These are phyloP conservation scores for Fusarium nygamai DNA, from an alignment of 2,329 filamentous ascomycete genomes.

Conservation along the genomic window DNA sequence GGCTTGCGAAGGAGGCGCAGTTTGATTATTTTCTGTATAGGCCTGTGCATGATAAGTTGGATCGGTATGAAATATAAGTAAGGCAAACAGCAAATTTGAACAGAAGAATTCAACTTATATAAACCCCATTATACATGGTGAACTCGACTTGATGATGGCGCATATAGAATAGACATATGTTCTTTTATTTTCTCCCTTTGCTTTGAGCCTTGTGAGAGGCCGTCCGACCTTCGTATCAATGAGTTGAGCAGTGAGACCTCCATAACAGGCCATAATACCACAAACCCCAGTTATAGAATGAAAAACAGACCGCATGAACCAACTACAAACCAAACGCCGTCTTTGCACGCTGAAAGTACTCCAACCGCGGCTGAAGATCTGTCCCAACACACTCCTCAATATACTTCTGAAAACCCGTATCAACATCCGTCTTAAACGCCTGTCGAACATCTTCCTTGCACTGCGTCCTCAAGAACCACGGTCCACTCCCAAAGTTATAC, in stretches of 20 bases:
- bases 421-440: constrained; percentile 49
- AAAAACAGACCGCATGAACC: not conserved
- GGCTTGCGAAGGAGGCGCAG: constrained; percentile 55
- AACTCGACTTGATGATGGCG: not conserved
- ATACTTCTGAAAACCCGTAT: constrained; percentile 57
- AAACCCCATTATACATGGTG: not conserved
- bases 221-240: rapidly evolving
- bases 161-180: not conserved
- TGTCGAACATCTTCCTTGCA: constrained; percentile 50
- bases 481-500: constrained; percentile 63
- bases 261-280: not conserved
- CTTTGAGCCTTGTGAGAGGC: rapidly evolving
- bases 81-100: not conserved
- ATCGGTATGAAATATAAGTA: constrained; percentile 53
- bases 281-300: not conserved
- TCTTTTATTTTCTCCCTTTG: not conserved
- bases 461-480: constrained; percentile 62
- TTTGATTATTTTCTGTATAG: constrained; percentile 65
- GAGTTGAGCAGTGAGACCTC: not conserved
- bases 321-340: constrained; percentile 53
- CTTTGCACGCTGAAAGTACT: constrained; percentile 59
- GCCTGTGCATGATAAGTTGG: constrained; percentile 57
- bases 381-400: constrained; percentile 59
- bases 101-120: rapidly evolving
- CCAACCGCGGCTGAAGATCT: constrained; percentile 44